Evolutionary conservation across 805 yeast genomes (phyloP).

Genomic region (Myxozyma neotropica): DNA sequence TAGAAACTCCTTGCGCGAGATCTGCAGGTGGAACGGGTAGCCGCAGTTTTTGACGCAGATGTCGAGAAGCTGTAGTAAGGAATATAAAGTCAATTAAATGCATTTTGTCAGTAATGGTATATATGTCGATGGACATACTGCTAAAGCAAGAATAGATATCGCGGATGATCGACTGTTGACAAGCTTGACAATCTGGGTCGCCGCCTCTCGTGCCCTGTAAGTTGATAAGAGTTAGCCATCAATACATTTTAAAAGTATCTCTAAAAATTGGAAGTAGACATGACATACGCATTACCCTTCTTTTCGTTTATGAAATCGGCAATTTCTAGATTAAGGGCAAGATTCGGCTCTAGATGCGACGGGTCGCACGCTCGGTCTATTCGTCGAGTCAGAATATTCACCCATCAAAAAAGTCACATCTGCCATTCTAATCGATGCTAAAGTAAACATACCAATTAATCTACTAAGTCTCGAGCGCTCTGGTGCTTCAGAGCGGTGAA

Average conservation of each 20-base stretch:
- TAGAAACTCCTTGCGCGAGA: constrained; percentile 89
- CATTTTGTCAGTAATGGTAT: not conserved
- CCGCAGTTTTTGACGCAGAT: constrained; percentile 97
- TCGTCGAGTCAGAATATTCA: not conserved
- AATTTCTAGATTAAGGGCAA: constrained; percentile 84
- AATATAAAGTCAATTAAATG: not conserved
- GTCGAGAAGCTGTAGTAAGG: constrained; percentile 57
- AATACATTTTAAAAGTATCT: not conserved
- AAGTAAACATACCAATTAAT: constrained; percentile 37
- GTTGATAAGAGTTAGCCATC: not conserved
- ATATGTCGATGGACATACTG: constrained; percentile 45
- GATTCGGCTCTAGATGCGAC: constrained; percentile 79
- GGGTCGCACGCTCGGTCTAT: constrained; percentile 84
- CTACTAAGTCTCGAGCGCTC: constrained; percentile 36
- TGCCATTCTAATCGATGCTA: not conserved
- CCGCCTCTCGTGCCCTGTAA: constrained; percentile 80
- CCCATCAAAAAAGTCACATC: too few species aligned
- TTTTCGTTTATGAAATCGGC: constrained; percentile 92
- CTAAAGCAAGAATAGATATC: constrained; percentile 78
- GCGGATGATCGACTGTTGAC: constrained; percentile 83
- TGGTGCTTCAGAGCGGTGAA: constrained; percentile 15
- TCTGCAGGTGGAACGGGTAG: constrained; percentile 92
- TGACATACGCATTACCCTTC: constrained; percentile 67
- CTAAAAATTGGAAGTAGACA: not conserved
- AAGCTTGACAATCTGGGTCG: constrained; percentile 76